These are phyloP conservation scores for Asterochloris sp. DNA, from an alignment of 139 green algal genomes.

Conservation along the genomic window DNA sequence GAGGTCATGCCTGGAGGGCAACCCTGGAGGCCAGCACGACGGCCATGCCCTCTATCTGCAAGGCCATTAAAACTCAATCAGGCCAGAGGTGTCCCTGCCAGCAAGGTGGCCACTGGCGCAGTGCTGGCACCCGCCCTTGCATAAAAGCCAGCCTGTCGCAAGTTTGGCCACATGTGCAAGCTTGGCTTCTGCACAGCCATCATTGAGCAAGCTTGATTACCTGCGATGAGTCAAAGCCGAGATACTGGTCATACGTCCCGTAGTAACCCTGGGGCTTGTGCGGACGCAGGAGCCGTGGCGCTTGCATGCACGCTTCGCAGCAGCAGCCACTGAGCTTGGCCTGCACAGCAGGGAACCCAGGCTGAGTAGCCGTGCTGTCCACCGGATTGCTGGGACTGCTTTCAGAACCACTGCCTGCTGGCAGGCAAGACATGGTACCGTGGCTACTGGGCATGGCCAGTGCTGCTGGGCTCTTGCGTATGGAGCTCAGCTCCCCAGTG, in stretches of 20 bases:
- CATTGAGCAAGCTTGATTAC: too few relatives aligned
- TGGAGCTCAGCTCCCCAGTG: background rate
- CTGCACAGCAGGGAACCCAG: background rate
- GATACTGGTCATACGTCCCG: slow-evolving; percentile 11
- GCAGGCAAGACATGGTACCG: background rate
- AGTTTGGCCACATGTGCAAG: background rate
- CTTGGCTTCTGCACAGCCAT: background rate
- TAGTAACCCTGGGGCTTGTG: slow-evolving; percentile 61
- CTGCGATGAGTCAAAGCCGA: background rate
- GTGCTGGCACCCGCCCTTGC: too few relatives aligned
- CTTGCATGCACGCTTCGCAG: slow-evolving; percentile 68
- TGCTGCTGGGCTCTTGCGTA: background rate
- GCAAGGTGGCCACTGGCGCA: too few relatives aligned
- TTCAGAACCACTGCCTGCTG: background rate
- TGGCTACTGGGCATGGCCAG: background rate
- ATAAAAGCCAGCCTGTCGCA: background rate
- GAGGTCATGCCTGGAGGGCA: too few relatives aligned
- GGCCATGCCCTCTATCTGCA: too few relatives aligned
- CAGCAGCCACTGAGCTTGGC: slow-evolving; percentile 64
- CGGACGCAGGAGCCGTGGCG: slow-evolving; percentile 73
- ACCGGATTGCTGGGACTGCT: background rate
- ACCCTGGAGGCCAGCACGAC: too few relatives aligned
- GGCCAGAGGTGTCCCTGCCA: too few relatives aligned
- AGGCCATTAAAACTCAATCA: too few relatives aligned
- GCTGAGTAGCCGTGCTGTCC: background rate